phyloP scores from a whole-genome alignment of 83 land plant species.

The Picea engelmannii region DNA sequence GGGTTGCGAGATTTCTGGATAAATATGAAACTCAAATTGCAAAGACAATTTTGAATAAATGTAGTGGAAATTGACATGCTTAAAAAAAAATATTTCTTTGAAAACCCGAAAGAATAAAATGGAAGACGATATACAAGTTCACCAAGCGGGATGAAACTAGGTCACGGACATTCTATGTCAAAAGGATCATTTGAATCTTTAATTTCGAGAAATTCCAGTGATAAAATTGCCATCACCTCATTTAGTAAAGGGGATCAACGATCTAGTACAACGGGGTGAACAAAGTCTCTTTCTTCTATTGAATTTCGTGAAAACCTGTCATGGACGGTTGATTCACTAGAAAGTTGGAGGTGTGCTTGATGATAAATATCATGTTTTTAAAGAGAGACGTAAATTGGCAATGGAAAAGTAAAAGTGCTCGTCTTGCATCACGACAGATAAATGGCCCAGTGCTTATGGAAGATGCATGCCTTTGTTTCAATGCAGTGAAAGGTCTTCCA shows the following conservation, averaged over 20 bases:
- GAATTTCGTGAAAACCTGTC: not conserved
- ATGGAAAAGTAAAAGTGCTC: conserved; percentile 24
- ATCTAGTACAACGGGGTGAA: not conserved
- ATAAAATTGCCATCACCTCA: conserved; percentile 70
- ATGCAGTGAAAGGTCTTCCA: no score
- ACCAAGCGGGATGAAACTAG: conserved; percentile 29
- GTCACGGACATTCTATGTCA: conserved; percentile 28
- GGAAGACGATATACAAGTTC: conserved; percentile 27
- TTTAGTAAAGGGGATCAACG: conserved; percentile 48
- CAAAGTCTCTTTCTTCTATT: conserved; percentile 8
- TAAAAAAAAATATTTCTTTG: conserved; percentile 55
- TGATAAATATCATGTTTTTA: conserved; percentile 85
- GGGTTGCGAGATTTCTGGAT: not conserved
- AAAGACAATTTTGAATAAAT: conserved; percentile 62
- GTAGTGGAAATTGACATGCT: conserved; percentile 53
- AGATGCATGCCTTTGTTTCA: no score
- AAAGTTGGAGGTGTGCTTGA: conserved; percentile 51
- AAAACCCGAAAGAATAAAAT: conserved; percentile 65
- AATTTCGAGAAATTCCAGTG: conserved; percentile 76
- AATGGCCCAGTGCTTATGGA: no score
- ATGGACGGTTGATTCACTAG: not conserved
- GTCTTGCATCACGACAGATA: no score
- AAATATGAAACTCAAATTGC: conserved; percentile 16
- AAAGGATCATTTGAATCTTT: conserved; percentile 80
- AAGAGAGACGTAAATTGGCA: conserved; percentile 86